Conservation (phyloP, 169 alveolate genomes). For the Perkinsus marinus region DNA sequence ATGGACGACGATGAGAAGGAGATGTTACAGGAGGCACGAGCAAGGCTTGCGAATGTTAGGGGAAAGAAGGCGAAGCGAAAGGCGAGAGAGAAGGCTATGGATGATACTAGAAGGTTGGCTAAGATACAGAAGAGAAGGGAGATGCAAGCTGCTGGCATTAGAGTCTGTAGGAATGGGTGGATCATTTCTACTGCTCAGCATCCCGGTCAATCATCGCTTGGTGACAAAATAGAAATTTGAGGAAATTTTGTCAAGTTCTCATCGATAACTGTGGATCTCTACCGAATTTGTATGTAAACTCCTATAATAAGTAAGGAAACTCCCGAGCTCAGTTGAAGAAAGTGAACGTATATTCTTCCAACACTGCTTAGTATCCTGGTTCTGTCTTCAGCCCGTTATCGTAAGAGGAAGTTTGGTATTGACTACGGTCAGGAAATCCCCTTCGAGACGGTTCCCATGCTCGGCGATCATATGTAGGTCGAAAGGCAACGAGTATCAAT, state of each 20-base stretch:
- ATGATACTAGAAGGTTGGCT: conserved; percentile 92
- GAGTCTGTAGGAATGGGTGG: conserved; percentile 49
- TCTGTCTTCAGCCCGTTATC: conserved; percentile 10
- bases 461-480: conserved; percentile 66
- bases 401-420: conserved; percentile 40
- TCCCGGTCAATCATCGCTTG: no score
- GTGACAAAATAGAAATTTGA: no score
- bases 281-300: no score
- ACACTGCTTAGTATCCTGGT: background rate
- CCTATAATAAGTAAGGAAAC: no score
- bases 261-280: no score
- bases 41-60: conserved; percentile 97
- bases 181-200: no score
- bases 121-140: conserved; percentile 90
- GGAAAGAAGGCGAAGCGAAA: conserved; percentile 99
- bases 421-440: conserved; percentile 88
- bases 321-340: no score
- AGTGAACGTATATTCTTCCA: no score
- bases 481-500: conserved; percentile 13
- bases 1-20: conserved; percentile 98
- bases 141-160: conserved; percentile 95
- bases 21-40: conserved; percentile 97
- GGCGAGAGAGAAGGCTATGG: conserved; percentile 92
- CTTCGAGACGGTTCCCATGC: conserved; percentile 81
- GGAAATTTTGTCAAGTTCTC: no score